A percentile compares a stretch with the other conserved stretches of the same genome.
Evolutionary conservation across 169 alveolate species (phyloP).

Genomic region (Sarcocystis neurona): DNA sequence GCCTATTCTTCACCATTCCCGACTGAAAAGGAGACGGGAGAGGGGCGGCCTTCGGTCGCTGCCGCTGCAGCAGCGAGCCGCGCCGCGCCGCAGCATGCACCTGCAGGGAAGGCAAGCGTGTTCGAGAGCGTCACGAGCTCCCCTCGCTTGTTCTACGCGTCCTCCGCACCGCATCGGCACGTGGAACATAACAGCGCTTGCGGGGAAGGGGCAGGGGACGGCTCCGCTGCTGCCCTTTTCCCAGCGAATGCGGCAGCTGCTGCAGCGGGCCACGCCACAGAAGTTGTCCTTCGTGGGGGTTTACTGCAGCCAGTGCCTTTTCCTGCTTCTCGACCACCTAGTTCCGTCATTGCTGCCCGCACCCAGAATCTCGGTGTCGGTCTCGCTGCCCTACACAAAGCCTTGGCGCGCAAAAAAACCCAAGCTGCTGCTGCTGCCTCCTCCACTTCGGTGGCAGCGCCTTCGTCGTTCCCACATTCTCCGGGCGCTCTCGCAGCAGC

Average conservation of each 20-base stretch:
- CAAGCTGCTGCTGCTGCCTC: background rate
- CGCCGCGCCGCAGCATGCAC: background rate
- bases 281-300: background rate
- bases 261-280: background rate
- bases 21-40: no score
- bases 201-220: background rate
- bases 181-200: background rate
- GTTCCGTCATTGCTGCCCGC: background rate
- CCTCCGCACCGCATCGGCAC: background rate
- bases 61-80: background rate
- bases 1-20: background rate
- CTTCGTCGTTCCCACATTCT: no score
- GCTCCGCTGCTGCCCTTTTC: background rate
- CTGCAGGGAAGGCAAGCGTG: background rate
- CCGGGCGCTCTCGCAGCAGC: background rate
- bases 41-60: background rate
- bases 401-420: background rate
- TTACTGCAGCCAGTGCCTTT: background rate
- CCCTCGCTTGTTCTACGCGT: background rate
- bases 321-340: background rate
- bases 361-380: conserved; percentile 15
- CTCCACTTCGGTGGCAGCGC: no score
- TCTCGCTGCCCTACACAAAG: conserved; percentile 30
- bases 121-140: background rate
- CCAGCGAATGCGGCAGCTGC: background rate